These are phyloP conservation scores for Psilocybe azurescens DNA, from an alignment of 768 basidiomycete genomes.

Conservation along the genomic window DNA sequence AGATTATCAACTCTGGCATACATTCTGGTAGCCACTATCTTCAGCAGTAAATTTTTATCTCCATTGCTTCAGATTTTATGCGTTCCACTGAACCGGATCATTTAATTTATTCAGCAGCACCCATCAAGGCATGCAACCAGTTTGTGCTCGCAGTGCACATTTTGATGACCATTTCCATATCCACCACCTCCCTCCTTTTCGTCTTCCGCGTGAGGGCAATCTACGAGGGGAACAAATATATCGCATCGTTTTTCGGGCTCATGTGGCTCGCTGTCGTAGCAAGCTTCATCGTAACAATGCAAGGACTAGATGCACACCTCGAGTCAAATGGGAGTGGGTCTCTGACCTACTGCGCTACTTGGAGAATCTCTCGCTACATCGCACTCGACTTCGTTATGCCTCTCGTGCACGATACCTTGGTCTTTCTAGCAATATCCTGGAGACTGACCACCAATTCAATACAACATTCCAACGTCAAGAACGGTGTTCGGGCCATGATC, in stretches of 20 bases:
- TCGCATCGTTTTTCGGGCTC: conserved; percentile 4
- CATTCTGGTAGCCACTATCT: background rate
- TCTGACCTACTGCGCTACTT: conserved; percentile 3
- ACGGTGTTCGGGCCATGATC: background rate
- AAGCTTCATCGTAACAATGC: conserved; percentile 3
- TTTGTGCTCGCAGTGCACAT: too few relatives aligned
- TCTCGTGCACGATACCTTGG: conserved; percentile 12
- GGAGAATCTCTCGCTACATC: conserved; percentile 3
- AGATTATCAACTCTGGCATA: conserved; percentile 4
- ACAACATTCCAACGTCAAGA: too few relatives aligned
- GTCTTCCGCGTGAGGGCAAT: conserved; percentile 12
- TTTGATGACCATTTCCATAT: background rate
- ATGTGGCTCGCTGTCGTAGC: conserved; percentile 11
- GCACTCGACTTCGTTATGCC: background rate
- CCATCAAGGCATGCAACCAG: too few relatives aligned
- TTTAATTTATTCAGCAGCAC: too few relatives aligned
- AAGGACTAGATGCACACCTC: background rate
- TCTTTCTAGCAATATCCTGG: too few relatives aligned
- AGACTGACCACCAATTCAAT: too few relatives aligned
- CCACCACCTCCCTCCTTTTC: conserved; percentile 12
- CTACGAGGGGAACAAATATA: conserved; percentile 3
- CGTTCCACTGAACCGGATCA: too few relatives aligned
- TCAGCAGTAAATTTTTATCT: background rate
- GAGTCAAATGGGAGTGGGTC: background rate
- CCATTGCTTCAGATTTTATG: too few relatives aligned